These are phyloP conservation scores for Aspergillus awamori DNA, from an alignment of 2,329 filamentous ascomycete genomes.

Conservation along the genomic window DNA sequence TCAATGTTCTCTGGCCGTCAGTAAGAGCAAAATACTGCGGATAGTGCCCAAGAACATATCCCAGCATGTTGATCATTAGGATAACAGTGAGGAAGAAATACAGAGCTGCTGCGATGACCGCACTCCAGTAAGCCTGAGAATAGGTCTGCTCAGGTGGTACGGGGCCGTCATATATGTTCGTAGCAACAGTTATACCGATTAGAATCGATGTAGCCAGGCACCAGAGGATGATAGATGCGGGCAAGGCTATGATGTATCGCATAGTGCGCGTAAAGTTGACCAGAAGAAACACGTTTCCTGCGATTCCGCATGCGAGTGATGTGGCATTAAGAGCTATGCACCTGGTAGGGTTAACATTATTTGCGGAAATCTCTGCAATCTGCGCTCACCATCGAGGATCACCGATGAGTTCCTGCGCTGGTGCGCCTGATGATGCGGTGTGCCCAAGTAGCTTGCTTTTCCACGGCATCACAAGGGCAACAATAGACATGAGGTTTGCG, in stretches of 20 bases:
- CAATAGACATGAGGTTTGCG: conserved; percentile 85
- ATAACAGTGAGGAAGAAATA: conserved; percentile 79
- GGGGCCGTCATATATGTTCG: conserved; percentile 63
- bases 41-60: conserved; percentile 75
- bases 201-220: conserved; percentile 64
- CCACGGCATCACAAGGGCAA: conserved; percentile 81
- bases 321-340: conserved; percentile 74
- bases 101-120: conserved; percentile 73
- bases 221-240: conserved; percentile 82
- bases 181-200: conserved; percentile 67
- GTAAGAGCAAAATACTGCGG: conserved; percentile 76
- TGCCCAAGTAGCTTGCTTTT: conserved; percentile 55
- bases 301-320: conserved; percentile 73
- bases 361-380: not conserved
- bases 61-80: conserved; percentile 77
- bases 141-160: conserved; percentile 56
- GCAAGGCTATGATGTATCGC: conserved; percentile 79
- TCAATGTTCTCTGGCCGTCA: conserved; percentile 79
- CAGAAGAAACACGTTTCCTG: conserved; percentile 79
- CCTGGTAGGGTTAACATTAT: conserved; percentile 48
- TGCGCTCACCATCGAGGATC: conserved; percentile 70
- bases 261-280: conserved; percentile 83
- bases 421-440: conserved; percentile 50
- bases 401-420: conserved; percentile 57
- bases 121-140: conserved; percentile 87